Base-by-base conservation (phyloP, 83 land plant genomes). In the Larix sibirica region DNA sequence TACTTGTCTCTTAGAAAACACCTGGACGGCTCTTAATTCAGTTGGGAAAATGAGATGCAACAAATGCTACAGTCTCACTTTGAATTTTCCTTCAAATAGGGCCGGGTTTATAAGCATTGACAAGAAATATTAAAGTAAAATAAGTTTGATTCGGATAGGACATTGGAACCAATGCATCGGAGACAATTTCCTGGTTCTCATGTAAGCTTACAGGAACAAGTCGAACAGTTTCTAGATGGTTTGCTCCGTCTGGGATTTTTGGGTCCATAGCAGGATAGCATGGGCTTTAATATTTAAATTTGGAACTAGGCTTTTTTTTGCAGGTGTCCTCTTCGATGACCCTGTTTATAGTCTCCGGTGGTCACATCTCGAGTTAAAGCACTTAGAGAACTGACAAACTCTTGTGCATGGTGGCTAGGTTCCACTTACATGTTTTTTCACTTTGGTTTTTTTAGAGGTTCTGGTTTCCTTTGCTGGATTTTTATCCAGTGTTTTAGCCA, bases 401-500 rank as follows among this genome's bases (percentile, higher is more conserved):
- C 60, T 75, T 50, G 59, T 75, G 60, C 56, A 73, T 74, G 77
- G 28, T 74, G 44, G 23, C 40, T 70, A 44, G 58, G 77, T 50
- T 75, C 58, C 50, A 33, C 54, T 50, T 75, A 31, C 33, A 75
- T 75, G 78, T 50, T 54, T 75, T 75, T 75, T 75, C 78, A 75
- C 78, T 50, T 69, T 58, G 78, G 78, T 75, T 75, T 75, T 75
- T 75, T 75, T 75, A 50, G 78, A 75, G 78, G 60, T 75, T 59
- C 59, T 75, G 78, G 78, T 75, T 75, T 23, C 6, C 60, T 50
- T 50, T 24, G 78, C 78, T 50, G 78, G 58, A 23, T 4, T 50
- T 69, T 5, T 36, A 23, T 50, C 78, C 23, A 24, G 59, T 75
- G 59, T 75, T 75, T 75, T 26, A 75, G 14, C 78, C 59, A 24